Evolutionary conservation across 768 basidiomycete genomes (phyloP).

Genomic region (Hortiboletus flavorubellus): DNA sequence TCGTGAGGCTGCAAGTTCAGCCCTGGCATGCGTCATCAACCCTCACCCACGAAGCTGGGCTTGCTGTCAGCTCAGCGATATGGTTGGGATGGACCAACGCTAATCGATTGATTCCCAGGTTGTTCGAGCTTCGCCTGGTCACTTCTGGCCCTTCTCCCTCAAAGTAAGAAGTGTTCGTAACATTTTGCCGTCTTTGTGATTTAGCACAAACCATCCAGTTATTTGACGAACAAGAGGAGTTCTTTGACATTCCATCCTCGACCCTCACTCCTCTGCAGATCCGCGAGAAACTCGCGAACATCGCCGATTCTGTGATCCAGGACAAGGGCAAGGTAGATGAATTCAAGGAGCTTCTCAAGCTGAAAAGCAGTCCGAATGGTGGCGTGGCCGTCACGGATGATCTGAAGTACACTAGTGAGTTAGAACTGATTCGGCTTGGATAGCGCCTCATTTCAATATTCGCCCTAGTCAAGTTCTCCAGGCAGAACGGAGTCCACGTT

Average conservation of each 20-base stretch:
- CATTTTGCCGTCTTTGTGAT: background rate
- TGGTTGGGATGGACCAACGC: background rate
- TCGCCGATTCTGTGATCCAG: conserved; percentile 55
- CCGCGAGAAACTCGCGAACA: conserved; percentile 64
- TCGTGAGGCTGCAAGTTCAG: conserved; percentile 70
- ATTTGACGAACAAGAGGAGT: conserved; percentile 73
- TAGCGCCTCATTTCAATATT: background rate
- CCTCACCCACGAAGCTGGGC: conserved; percentile 73
- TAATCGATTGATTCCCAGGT: conserved; percentile 41
- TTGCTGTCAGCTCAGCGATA: conserved; percentile 53
- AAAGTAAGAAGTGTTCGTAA: conserved; percentile 40
- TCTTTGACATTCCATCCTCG: conserved; percentile 72
- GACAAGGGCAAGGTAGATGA: conserved; percentile 41
- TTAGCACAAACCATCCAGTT: conserved; percentile 43
- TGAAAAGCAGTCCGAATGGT: conserved; percentile 68
- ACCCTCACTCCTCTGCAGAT: conserved; percentile 66
- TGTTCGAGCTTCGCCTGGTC: conserved; percentile 63
- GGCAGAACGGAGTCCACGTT: conserved; percentile 91
- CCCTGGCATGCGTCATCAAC: conserved; percentile 81
- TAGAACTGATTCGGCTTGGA: background rate
- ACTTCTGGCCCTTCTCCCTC: conserved; percentile 77
- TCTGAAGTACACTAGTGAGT: conserved; percentile 84
- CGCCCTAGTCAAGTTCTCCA: conserved; percentile 74
- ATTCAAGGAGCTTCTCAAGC: conserved; percentile 59
- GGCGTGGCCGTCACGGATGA: conserved; percentile 82